These are phyloP conservation scores for Cordyceps farinosa DNA, from an alignment of 2,329 filamentous ascomycete species.

Conservation along the genomic window DNA sequence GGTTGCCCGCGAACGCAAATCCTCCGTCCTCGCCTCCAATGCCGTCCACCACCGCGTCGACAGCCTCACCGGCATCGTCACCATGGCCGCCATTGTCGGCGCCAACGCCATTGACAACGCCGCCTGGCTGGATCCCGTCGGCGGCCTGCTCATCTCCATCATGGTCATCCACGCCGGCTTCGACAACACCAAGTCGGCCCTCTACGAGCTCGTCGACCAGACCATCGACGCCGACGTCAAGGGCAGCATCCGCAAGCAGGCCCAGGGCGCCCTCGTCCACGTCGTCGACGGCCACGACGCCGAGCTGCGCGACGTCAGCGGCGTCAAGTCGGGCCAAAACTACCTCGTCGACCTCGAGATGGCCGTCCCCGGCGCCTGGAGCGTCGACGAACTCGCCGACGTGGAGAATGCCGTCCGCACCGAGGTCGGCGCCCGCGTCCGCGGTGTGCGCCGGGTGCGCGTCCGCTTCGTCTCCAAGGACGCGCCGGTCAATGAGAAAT, in stretches of 20 bases:
- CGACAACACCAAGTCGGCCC: constrained; percentile 75
- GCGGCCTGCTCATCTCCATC: constrained; percentile 84
- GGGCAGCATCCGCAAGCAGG: constrained; percentile 64
- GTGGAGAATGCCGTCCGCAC: constrained; percentile 73
- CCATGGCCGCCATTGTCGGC: constrained; percentile 81
- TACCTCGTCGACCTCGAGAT: constrained; percentile 90
- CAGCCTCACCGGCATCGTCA: constrained; percentile 91
- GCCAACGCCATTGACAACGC: constrained; percentile 83
- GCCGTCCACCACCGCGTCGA: constrained; percentile 96
- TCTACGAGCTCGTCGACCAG: constrained; percentile 88
- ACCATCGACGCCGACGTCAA: constrained; percentile 84
- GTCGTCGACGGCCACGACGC: constrained; percentile 55
- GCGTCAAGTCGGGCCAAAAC: constrained; percentile 94
- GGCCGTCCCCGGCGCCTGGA: constrained; percentile 73
- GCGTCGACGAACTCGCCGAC: constrained; percentile 63
- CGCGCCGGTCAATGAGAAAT: constrained; percentile 51
- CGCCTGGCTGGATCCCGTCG: constrained; percentile 90
- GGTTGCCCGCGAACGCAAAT: constrained; percentile 88
- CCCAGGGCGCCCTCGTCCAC: constrained; percentile 54
- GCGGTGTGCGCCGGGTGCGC: constrained; percentile 78
- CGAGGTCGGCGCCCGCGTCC: constrained; percentile 69
- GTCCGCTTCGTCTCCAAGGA: constrained; percentile 78
- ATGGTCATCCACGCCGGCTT: constrained; percentile 90
- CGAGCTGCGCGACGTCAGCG: constrained; percentile 74
- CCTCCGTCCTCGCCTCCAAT: constrained; percentile 92